Base-by-base conservation (phyloP, 2,329 filamentous ascomycete genomes). In the Trichoderma oligosporum region DNA sequence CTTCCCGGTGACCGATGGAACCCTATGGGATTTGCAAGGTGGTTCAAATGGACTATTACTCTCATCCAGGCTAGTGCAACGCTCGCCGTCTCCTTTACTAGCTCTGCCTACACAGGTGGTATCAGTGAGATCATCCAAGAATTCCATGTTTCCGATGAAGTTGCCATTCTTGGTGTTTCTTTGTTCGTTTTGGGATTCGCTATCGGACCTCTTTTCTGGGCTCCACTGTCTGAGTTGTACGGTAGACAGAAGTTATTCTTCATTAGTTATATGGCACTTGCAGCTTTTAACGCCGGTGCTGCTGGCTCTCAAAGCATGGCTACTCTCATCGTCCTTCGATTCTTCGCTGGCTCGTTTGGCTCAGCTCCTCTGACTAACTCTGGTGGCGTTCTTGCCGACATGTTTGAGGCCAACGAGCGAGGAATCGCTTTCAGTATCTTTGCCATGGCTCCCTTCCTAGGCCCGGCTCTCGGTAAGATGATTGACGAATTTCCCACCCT, bases 61-160 rank as follows among this genome's bases (percentile, higher is more conserved):
- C 66, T 81, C 52, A 68, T 86, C 38, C 82, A 86, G 57, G 85
- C 87, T 11, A 64, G 87, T 25, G 82, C 87, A 12, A 87, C 86
- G 1, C 77, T 91, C 41, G 85, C 80, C 25, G 85, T 90, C 27
- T 77, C 88, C 2, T 87, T 91, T 64, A 82, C 83, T 54, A 88
- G 85, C 16, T 86, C 84, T 1, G 86, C 86, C 29, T 88, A 83
- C 68, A 82, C 81, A 4, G 82, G 83, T 11, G 82, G 82, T 45
- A 68, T 84, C 12, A 57, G 62, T 7, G 73, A 82, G 47, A 76
- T 89, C 53, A 74, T 84, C 12, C 41, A 60, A 1, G 74, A 83
- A 31, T 88, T 89, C 61, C 57, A 71, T 11, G 75, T 82, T 25
- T 73, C 71, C 1, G 63, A 63, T 1, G 80, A 82, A 62, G 70